These are phyloP conservation scores for Trichoderma koningiopsis DNA, from an alignment of 2,329 filamentous ascomycete species.

Conservation along the genomic window DNA sequence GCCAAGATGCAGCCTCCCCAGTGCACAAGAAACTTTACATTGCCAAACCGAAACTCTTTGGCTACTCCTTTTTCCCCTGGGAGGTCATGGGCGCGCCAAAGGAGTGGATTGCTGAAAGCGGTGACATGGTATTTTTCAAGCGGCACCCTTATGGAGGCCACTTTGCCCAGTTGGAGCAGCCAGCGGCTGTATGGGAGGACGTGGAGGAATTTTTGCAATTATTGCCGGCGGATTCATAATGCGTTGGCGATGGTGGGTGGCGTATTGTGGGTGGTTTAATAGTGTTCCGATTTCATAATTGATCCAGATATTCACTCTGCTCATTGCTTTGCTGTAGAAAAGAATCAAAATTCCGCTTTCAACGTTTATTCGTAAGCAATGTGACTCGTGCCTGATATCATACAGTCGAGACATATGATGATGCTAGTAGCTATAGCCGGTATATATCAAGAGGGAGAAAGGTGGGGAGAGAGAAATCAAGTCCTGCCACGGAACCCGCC, in stretches of 20 bases:
- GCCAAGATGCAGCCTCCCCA: not conserved
- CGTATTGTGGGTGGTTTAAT: not conserved
- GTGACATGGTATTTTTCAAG: constrained; percentile 3
- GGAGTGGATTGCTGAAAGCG: not conserved
- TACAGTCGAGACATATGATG: not conserved
- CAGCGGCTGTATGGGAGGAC: not conserved
- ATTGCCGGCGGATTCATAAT: not conserved
- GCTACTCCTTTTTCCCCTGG: not conserved
- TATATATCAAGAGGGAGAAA: not conserved
- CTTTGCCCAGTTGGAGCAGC: constrained; percentile 4
- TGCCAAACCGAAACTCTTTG: not conserved
- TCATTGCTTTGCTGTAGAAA: not conserved
- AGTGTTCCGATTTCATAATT: not conserved
- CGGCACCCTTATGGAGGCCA: not conserved
- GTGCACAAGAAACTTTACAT: not conserved
- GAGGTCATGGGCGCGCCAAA: not conserved
- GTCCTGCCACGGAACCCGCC: constrained; percentile 11
- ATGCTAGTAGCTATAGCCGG: not conserved
- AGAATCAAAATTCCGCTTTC: not conserved
- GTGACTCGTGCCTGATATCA: not conserved
- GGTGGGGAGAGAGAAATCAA: not conserved
- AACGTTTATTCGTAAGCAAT: not conserved
- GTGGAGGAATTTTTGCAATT: not conserved
- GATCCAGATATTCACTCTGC: not conserved
- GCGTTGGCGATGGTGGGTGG: not conserved